phyloP scores from a whole-genome alignment of 2,329 filamentous ascomycete genomes.

The Exophiala alcalophila region DNA sequence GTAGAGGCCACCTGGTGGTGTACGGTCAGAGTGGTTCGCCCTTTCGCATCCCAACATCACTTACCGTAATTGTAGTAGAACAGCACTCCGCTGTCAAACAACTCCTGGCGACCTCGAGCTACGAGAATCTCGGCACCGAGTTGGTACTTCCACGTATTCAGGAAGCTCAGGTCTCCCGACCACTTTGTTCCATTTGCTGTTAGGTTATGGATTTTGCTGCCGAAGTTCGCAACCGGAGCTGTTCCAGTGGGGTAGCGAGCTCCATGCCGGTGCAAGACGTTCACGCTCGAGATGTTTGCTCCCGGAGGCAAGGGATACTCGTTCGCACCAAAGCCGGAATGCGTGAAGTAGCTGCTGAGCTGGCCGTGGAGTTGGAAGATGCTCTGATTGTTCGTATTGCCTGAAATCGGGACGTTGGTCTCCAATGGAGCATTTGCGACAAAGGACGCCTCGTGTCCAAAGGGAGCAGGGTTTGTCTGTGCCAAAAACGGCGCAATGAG shows the following conservation, averaged over 20 bases:
- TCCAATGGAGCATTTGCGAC: conserved; percentile 68
- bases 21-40: background rate
- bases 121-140: conserved; percentile 71
- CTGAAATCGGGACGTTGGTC: conserved; percentile 65
- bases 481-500: conserved; percentile 63
- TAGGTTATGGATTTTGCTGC: conserved; percentile 56
- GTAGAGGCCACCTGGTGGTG: conserved; percentile 49
- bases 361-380: conserved; percentile 71
- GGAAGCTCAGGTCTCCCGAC: conserved; percentile 60
- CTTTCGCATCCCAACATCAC: conserved; percentile 2
- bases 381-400: conserved; percentile 56
- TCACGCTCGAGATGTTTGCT: conserved; percentile 66
- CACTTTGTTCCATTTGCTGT: conserved; percentile 50
- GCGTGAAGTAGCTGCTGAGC: conserved; percentile 67
- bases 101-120: conserved; percentile 68
- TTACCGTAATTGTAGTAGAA: conserved; percentile 71
- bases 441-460: conserved; percentile 57
- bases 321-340: conserved; percentile 70
- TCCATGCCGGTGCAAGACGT: conserved; percentile 73
- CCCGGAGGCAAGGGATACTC: conserved; percentile 64
- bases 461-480: conserved; percentile 65
- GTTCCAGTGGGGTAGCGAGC: conserved; percentile 67
- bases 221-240: conserved; percentile 55
- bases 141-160: conserved; percentile 66
- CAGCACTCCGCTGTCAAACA: conserved; percentile 67